Conservation (phyloP, 2,329 filamentous ascomycete genomes). For the Nemania sp. region DNA sequence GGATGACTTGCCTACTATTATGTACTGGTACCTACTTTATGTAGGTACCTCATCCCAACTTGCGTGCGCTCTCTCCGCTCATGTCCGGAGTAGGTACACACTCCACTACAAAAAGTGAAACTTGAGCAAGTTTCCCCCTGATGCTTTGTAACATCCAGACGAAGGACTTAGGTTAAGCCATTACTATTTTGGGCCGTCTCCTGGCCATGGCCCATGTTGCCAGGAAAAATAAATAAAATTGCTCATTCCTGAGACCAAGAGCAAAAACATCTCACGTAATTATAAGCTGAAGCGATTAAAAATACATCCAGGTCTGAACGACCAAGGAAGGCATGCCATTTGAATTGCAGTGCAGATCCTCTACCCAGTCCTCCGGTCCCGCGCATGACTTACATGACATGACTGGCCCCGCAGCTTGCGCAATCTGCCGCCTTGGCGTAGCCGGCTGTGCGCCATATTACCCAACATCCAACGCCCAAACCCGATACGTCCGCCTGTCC, state of each 20-base stretch:
- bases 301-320: background rate
- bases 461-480: background rate
- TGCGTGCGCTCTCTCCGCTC: too few species aligned
- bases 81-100: too few species aligned
- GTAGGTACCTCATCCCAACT: too few species aligned
- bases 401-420: slow-evolving; percentile 10
- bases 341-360: slow-evolving; percentile 10
- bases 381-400: slow-evolving; percentile 7
- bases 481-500: background rate
- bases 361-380: slow-evolving; percentile 14
- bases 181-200: too few species aligned
- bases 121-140: slow-evolving; percentile 32
- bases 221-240: slow-evolving; percentile 19
- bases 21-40: too few species aligned
- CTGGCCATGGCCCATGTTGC: slow-evolving; percentile 2
- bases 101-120: slow-evolving; percentile 31
- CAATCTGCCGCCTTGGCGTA: slow-evolving; percentile 26
- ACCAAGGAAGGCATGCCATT: slow-evolving; percentile 13
- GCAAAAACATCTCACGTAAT: too few species aligned
- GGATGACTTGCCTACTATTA: too few species aligned
- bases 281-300: slow-evolving; percentile 16
- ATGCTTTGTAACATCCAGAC: slow-evolving; percentile 11
- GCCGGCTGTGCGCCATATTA: background rate
- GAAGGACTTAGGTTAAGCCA: too few species aligned
- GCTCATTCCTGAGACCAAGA: slow-evolving; percentile 25